Conservation (phyloP, 2,329 filamentous ascomycete species). For the Neofusicoccum sp. region DNA sequence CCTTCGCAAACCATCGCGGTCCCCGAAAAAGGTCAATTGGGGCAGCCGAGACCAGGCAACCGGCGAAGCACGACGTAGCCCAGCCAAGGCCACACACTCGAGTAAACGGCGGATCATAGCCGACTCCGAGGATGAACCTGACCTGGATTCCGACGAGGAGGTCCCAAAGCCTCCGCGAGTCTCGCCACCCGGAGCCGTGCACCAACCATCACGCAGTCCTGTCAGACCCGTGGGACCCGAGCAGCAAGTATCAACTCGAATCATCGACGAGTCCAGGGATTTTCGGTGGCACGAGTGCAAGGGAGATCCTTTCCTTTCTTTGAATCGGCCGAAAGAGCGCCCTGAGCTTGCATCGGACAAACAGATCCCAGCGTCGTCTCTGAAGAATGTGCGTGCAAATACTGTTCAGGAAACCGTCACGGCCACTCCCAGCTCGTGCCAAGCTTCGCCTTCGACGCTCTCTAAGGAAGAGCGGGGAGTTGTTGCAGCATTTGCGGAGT, state of each 20-base stretch:
- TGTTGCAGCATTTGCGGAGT: not conserved
- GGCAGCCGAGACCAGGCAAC: too few species aligned
- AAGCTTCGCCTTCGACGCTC: not conserved
- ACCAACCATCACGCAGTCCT: not conserved
- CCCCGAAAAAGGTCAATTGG: slow-evolving; percentile 9
- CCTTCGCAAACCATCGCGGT: slow-evolving; percentile 16
- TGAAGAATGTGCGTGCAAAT: not conserved
- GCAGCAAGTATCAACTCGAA: not conserved
- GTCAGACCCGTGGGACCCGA: not conserved
- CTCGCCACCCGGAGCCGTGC: not conserved
- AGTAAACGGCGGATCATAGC: slow-evolving; percentile 15
- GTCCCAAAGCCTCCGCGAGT: not conserved
- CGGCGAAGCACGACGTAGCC: not conserved
- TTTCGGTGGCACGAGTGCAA: slow-evolving; percentile 16
- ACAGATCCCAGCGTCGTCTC: not conserved
- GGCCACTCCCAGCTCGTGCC: slow-evolving; percentile 1
- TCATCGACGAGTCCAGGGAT: slow-evolving; percentile 6
- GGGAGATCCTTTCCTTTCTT: not conserved
- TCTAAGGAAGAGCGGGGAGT: not conserved
- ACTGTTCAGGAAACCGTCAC: not conserved
- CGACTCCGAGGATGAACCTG: slow-evolving; percentile 20
- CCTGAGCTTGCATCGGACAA: not conserved
- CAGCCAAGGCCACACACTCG: not conserved
- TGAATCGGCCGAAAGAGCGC: not conserved
- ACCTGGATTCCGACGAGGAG: not conserved